Evolutionary conservation across 176 grass and related monocot species (phyloP).

Genomic region (Chloris gayana): DNA sequence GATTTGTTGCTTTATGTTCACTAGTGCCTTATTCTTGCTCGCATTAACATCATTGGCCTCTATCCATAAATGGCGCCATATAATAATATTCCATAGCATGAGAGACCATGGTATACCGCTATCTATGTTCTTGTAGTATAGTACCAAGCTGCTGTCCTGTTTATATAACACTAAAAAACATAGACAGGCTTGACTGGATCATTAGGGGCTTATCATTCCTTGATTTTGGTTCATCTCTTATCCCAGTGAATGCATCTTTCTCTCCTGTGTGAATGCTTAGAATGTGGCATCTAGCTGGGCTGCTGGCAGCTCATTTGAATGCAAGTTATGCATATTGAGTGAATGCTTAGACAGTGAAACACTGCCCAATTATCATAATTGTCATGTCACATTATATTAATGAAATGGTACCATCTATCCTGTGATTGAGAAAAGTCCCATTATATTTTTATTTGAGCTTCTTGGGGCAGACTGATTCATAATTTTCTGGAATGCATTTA

Average conservation of each 20-base stretch:
- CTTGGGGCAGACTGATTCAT: constrained; percentile 4
- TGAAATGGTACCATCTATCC: too few species aligned
- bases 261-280: too few species aligned
- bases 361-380: background rate
- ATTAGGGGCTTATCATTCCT: constrained; percentile 24
- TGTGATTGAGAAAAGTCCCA: background rate
- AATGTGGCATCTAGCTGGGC: constrained; percentile 5
- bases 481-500: background rate
- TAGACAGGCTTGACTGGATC: constrained; percentile 7
- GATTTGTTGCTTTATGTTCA: constrained; percentile 2
- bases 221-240: constrained; percentile 41
- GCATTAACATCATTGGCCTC: background rate
- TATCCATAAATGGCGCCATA: background rate
- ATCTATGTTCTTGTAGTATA: constrained; percentile 10
- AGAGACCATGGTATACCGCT: background rate
- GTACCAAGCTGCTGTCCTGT: constrained; percentile 18
- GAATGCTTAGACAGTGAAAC: constrained; percentile 6
- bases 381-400: background rate
- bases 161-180: background rate
- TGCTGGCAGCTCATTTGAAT: constrained; percentile 36
- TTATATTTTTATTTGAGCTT: constrained; percentile 13
- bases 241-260: constrained; percentile 17
- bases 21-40: background rate
- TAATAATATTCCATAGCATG: constrained; percentile 14
- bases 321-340: constrained; percentile 8